phyloP scores from a whole-genome alignment of 2,329 filamentous ascomycete species.

The Achaetomium macrosporum region DNA sequence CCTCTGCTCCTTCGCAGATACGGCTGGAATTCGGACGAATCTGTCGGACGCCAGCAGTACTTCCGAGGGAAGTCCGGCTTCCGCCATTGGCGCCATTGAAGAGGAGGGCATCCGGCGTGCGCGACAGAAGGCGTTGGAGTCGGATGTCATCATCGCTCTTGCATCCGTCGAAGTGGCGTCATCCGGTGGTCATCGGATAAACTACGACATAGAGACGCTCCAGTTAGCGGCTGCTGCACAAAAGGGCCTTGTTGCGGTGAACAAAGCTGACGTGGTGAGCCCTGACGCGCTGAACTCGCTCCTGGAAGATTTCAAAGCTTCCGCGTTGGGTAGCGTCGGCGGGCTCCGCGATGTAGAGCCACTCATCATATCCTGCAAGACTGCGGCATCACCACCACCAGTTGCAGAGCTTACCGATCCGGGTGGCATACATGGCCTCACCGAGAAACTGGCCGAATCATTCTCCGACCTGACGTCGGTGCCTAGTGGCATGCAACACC shows the following conservation, averaged over 20 bases:
- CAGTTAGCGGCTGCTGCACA: slow-evolving; percentile 44
- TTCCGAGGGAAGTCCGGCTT: background rate
- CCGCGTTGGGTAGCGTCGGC: slow-evolving; percentile 32
- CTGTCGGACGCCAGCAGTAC: slow-evolving; percentile 15
- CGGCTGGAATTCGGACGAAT: slow-evolving; percentile 70
- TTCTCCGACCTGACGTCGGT: slow-evolving; percentile 69
- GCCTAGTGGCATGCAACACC: slow-evolving; percentile 68
- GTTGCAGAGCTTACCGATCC: slow-evolving; percentile 38
- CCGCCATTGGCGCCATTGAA: slow-evolving; percentile 66
- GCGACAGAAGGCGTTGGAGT: slow-evolving; percentile 70
- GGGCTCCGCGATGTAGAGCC: slow-evolving; percentile 35
- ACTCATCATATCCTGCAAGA: slow-evolving; percentile 67
- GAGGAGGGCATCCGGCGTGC: slow-evolving; percentile 86
- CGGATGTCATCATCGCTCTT: slow-evolving; percentile 79
- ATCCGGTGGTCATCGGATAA: slow-evolving; percentile 38
- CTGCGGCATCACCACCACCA: slow-evolving; percentile 38
- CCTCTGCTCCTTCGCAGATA: slow-evolving; percentile 91
- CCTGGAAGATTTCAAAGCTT: slow-evolving; percentile 34
- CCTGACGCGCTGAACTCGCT: slow-evolving; percentile 33
- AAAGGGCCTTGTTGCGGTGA: slow-evolving; percentile 51
- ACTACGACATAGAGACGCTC: slow-evolving; percentile 51
- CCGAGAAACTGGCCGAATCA: slow-evolving; percentile 57
- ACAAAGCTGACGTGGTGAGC: slow-evolving; percentile 53
- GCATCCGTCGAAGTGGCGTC: slow-evolving; percentile 59
- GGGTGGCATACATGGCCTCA: slow-evolving; percentile 63